Base-by-base conservation (phyloP, 805 yeast genomes). In the Kuraishia borneana region DNA sequence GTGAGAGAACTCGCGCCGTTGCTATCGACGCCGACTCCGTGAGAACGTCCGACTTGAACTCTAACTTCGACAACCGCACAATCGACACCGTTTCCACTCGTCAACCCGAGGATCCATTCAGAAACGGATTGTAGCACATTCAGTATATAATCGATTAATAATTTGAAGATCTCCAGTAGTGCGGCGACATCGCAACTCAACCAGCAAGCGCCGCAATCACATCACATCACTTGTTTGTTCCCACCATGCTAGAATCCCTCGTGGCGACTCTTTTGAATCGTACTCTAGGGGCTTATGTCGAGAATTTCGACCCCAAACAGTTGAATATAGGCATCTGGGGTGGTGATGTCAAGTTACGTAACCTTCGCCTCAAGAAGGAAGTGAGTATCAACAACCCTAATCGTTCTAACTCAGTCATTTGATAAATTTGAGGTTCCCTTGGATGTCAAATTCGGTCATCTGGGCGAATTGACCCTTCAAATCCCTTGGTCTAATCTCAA, bases 401-500 rank as follows among this genome's bases (percentile, higher is more conserved):
- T n/a, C 19, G 19, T 6, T 17, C 30, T 14, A 4, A 21, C 10
- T 10, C 27, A 58, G 60, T 85, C 96, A 3, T 63, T 92, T 31
- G 98, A 94, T 55, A 71, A 81, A 45, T 68, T 92, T 42, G 74
- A 82, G 41, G 58, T 94, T 26, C 98, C 99, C 2, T 58, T 92
- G 25, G 83, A 88, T 52, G 89, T 94, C 10, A 71, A 73, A 40
- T 82, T 81, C 50, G 99, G 99, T 27, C 85, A 83, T 50, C 55
- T 92, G 38, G 98, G 97, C 2, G 83, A 81, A 44, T 65, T 92
- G 42, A 81, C 94, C 0, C 60, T 92, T 36, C 95, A 83, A 50
- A 89, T 92, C 26, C 98, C 99, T 0, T 94, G 97, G 96, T 80
- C 96, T 1, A 92, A 87, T 49, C 62, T 94, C 42, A 88, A 88